Percentiles rank a stretch among this genome's conserved stretches.
Evolutionary conservation across 164 flowering plant genomes (phyloP).

Genomic region (Chloranthus sessilifolius): DNA sequence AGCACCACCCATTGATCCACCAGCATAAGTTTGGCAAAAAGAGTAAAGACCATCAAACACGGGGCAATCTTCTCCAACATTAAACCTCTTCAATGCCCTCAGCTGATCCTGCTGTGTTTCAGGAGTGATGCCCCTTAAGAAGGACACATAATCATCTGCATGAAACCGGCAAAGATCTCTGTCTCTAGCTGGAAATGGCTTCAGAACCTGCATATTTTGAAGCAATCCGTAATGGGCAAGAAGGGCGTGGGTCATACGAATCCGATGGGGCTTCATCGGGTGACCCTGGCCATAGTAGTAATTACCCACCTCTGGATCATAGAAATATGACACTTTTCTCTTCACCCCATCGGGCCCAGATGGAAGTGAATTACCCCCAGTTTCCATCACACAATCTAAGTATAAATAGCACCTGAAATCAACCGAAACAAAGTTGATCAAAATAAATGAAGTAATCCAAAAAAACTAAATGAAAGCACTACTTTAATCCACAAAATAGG

Average conservation of each 20-base stretch:
- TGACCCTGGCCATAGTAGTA: slow-evolving; percentile 60
- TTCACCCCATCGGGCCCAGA: slow-evolving; percentile 47
- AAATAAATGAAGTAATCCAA: no score
- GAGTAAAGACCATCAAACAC: slow-evolving; percentile 58
- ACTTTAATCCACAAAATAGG: background rate
- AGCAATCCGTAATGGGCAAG: slow-evolving; percentile 48
- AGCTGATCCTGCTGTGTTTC: slow-evolving; percentile 51
- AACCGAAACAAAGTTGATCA: background rate
- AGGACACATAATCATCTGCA: slow-evolving; percentile 54
- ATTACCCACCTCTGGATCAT: slow-evolving; percentile 60
- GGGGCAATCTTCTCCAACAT: slow-evolving; percentile 55
- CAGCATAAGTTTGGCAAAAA: slow-evolving; percentile 56
- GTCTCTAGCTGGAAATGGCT: slow-evolving; percentile 48
- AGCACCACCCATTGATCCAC: slow-evolving; percentile 57
- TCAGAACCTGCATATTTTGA: slow-evolving; percentile 45
- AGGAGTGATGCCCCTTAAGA: slow-evolving; percentile 42
- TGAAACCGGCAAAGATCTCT: slow-evolving; percentile 52
- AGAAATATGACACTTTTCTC: slow-evolving; percentile 44
- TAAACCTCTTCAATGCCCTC: slow-evolving; percentile 44
- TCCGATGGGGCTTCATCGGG: slow-evolving; percentile 62
- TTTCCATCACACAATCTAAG: slow-evolving; percentile 20
- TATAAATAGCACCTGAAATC: background rate
- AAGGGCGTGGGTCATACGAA: slow-evolving; percentile 59
- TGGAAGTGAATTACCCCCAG: slow-evolving; percentile 41
- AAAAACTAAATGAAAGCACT: no score